Evolutionary conservation across 2,329 filamentous ascomycete species (phyloP).

Genomic region (Fusarium poae): DNA sequence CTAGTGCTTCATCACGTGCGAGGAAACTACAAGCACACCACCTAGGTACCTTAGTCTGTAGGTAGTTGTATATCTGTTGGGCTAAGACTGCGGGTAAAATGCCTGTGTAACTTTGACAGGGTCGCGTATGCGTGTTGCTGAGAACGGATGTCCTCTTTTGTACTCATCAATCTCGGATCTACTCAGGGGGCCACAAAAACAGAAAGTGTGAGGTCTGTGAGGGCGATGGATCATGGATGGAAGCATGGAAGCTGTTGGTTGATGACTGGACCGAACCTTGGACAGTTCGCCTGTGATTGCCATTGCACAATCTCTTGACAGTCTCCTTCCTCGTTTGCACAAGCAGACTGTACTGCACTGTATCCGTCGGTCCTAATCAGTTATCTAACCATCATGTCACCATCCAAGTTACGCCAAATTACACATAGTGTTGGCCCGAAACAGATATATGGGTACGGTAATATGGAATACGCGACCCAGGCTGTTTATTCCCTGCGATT

Average conservation of each 20-base stretch:
- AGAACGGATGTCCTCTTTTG: slow-evolving; percentile 17
- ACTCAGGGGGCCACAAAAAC: slow-evolving; percentile 39
- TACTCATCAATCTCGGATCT: slow-evolving; percentile 35
- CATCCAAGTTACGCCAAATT: slow-evolving; percentile 19
- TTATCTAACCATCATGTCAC: slow-evolving; percentile 17
- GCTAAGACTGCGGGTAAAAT: slow-evolving; percentile 21
- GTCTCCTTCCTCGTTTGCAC: slow-evolving; percentile 39
- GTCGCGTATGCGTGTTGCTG: slow-evolving; percentile 30
- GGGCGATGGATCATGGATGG: slow-evolving; percentile 5
- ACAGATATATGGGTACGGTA: slow-evolving; percentile 35
- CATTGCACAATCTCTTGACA: slow-evolving; percentile 4
- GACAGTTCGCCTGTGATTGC: slow-evolving; percentile 4
- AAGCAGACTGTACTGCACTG: slow-evolving; percentile 5
- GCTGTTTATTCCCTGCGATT: slow-evolving; percentile 18
- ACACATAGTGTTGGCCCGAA: slow-evolving; percentile 31
- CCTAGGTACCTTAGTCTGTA: neutral
- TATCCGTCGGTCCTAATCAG: slow-evolving; percentile 23
- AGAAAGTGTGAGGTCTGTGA: neutral
- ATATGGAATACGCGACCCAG: slow-evolving; percentile 17
- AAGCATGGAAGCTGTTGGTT: slow-evolving; percentile 3
- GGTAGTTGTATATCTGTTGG: neutral
- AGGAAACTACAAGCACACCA: slow-evolving; percentile 32
- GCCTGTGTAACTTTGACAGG: slow-evolving; percentile 21
- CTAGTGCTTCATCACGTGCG: slow-evolving; percentile 42
- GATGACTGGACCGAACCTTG: slow-evolving; percentile 11